phyloP scores from a whole-genome alignment of 2,329 filamentous ascomycete species.

The Trichophyton verrucosum region DNA sequence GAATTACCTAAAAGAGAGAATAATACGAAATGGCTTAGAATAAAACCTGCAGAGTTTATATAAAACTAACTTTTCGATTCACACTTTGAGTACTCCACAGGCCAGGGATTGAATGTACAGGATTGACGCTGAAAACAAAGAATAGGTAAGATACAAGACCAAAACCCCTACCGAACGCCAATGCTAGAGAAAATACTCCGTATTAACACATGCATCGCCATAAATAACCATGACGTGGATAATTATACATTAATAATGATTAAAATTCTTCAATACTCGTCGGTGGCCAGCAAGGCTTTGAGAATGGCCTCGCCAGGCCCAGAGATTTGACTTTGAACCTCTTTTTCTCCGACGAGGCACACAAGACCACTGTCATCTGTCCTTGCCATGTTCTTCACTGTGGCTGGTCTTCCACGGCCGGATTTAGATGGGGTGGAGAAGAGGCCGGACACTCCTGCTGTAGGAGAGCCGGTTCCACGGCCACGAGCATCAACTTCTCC shows the following conservation, averaged over 20 bases:
- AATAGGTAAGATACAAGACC: background rate
- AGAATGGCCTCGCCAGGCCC: constrained; percentile 41
- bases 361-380: constrained; percentile 66
- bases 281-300: constrained; percentile 24
- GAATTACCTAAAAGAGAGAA: background rate
- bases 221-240: background rate
- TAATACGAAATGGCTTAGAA: background rate
- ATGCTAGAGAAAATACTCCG: constrained; percentile 2
- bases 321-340: constrained; percentile 58
- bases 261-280: constrained; percentile 5
- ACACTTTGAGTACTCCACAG: background rate
- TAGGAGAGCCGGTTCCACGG: constrained; percentile 47
- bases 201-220: constrained; percentile 1
- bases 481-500: constrained; percentile 57
- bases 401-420: constrained; percentile 43
- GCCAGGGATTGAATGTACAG: background rate
- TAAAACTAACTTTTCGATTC: background rate
- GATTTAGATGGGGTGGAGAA: constrained; percentile 60
- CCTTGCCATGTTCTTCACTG: constrained; percentile 38
- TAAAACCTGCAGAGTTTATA: background rate
- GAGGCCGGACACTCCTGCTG: constrained; percentile 29
- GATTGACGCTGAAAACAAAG: background rate
- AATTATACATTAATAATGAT: constrained; percentile 1
- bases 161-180: constrained; percentile 5
- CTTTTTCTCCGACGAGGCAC: constrained; percentile 67